Evolutionary conservation across 352 stramenopile genomes (phyloP).

Genomic region (Poterioochromonas sp.): DNA sequence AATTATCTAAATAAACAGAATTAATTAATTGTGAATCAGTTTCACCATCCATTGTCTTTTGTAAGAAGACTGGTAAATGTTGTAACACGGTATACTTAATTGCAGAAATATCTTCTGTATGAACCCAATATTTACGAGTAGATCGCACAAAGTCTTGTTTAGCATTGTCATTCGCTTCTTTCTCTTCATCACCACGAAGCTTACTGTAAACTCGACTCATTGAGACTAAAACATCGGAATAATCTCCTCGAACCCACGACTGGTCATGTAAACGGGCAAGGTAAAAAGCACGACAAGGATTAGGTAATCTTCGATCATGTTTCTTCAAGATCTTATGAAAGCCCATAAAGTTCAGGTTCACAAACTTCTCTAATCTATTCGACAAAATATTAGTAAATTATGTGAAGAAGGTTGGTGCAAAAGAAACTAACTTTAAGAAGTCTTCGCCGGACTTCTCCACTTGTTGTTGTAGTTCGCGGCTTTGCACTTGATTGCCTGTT

Average conservation of each 20-base stretch:
- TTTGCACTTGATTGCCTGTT: not conserved
- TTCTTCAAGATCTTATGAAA: slow-evolving; percentile 84
- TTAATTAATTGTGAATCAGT: slow-evolving; percentile 72
- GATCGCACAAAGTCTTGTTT: slow-evolving; percentile 57
- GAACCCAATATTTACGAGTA: slow-evolving; percentile 78
- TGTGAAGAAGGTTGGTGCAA: not conserved
- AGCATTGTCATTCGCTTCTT: slow-evolving; percentile 1
- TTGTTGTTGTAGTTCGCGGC: not conserved
- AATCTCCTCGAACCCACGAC: slow-evolving; percentile 68
- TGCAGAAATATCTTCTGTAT: slow-evolving; percentile 64
- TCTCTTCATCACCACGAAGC: slow-evolving; percentile 39
- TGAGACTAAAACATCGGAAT: slow-evolving; percentile 62
- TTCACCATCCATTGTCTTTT: slow-evolving; percentile 60
- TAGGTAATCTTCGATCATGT: slow-evolving; percentile 66
- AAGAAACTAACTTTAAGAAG: slow-evolving; percentile 50
- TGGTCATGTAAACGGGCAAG: slow-evolving; percentile 66
- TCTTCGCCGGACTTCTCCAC: slow-evolving; percentile 54
- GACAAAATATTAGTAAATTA: not conserved
- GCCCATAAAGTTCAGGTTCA: slow-evolving; percentile 76
- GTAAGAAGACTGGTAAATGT: slow-evolving; percentile 68
- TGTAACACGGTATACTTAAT: slow-evolving; percentile 68
- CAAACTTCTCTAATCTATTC: slow-evolving; percentile 63
- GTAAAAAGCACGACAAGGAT: slow-evolving; percentile 65
- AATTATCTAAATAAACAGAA: slow-evolving; percentile 58
- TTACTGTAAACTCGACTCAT: slow-evolving; percentile 56